phyloP scores from a whole-genome alignment of 768 basidiomycete genomes.

The Phanerodontia chrysosporium region DNA sequence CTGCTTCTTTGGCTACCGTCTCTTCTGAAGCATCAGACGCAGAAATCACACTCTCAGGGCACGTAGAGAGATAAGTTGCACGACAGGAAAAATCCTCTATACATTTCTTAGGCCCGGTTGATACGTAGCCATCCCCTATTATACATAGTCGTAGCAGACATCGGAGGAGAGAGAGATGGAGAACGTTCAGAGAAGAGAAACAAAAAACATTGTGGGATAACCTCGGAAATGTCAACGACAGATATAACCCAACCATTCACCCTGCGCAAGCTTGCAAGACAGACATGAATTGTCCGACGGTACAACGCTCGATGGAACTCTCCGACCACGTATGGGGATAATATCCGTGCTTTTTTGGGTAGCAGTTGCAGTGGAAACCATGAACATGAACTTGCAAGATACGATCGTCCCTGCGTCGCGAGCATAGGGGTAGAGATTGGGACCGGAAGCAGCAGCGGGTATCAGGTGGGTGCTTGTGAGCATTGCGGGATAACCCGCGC shows the following conservation, averaged over 20 bases:
- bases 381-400: not conserved
- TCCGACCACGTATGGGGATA: not conserved
- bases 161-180: constrained; percentile 2
- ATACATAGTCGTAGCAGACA: constrained; percentile 16
- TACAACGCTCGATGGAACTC: not conserved
- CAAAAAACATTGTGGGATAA: constrained; percentile 6
- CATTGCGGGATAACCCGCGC: not conserved
- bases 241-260: constrained; percentile 7
- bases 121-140: constrained; percentile 15
- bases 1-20: no score
- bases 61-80: not conserved
- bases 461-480: constrained; percentile 1
- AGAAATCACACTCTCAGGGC: no score
- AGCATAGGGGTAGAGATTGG: not conserved
- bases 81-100: constrained; percentile 11
- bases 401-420: not conserved
- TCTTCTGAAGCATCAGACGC: no score
- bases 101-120: constrained; percentile 11
- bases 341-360: not conserved
- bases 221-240: constrained; percentile 8
- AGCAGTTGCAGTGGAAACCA: not conserved
- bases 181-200: constrained; percentile 7
- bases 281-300: not conserved
- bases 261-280: constrained; percentile 3
- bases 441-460: constrained; percentile 1